These are phyloP conservation scores for Cucumis cinereus DNA, from an alignment of 306 rosid genomes.

Conservation along the genomic window DNA sequence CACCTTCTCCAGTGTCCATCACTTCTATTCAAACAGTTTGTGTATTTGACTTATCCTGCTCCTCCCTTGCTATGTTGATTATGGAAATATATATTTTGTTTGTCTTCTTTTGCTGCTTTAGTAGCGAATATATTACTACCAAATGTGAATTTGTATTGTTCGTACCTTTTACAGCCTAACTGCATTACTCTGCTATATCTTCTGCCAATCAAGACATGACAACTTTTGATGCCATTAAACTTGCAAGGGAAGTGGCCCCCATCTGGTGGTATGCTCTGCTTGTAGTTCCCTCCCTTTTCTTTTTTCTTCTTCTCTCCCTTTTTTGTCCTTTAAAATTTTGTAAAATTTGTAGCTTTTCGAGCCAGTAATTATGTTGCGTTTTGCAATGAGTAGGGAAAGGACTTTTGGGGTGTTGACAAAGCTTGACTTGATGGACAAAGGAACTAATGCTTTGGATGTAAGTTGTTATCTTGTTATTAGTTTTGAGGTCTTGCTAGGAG, in stretches of 20 bases:
- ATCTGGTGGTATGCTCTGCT: slow-evolving; percentile 42
- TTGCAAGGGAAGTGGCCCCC: slow-evolving; percentile 86
- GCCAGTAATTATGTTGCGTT: neutral
- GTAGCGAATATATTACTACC: neutral
- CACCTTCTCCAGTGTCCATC: neutral
- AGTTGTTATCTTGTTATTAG: slow-evolving; percentile 3
- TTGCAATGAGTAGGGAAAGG: slow-evolving; percentile 47
- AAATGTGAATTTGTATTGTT: neutral
- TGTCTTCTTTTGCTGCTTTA: neutral
- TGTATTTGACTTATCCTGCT: neutral
- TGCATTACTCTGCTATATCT: slow-evolving; percentile 72
- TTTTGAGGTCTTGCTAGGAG: neutral
- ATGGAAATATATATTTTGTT: neutral
- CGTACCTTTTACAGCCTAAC: slow-evolving; percentile 50
- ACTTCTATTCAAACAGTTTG: neutral
- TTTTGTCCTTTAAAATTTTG: neutral
- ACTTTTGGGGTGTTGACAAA: slow-evolving; percentile 92
- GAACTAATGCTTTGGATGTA: slow-evolving; percentile 87
- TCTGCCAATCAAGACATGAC: slow-evolving; percentile 94
- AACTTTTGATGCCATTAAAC: slow-evolving; percentile 88
- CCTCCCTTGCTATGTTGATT: neutral
- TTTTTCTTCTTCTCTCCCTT: neutral
- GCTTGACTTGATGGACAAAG: slow-evolving; percentile 95
- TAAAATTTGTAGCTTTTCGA: neutral
- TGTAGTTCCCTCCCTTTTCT: neutral